Conservation (phyloP, 1,284 basidiomycete species). For the Malassezia slooffiae region DNA sequence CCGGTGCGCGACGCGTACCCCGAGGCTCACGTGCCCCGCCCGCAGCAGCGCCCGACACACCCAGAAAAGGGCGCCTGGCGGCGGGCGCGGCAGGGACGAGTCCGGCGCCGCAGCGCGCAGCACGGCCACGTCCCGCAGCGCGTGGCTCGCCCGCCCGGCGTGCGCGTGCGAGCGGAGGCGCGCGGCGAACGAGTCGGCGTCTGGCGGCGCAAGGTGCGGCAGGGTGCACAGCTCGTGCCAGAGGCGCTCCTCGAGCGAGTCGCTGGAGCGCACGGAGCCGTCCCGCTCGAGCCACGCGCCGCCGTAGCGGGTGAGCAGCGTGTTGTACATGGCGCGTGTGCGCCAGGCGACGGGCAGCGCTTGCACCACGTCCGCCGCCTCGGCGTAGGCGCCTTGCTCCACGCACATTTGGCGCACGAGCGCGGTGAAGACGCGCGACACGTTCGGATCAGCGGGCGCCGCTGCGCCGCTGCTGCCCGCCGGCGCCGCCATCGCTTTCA, state of each 20-base stretch:
- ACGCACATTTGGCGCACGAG: constrained; percentile 10
- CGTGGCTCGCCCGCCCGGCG: background rate
- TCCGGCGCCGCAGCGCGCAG: background rate
- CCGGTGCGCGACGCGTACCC: constrained; percentile 4
- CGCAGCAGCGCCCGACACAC: constrained; percentile 1
- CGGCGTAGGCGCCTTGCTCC: constrained; percentile 9
- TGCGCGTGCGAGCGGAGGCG: constrained; percentile 6
- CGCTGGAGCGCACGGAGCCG: background rate
- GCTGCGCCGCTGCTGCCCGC: background rate
- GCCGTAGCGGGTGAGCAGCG: constrained; percentile 17
- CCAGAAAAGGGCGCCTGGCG: background rate
- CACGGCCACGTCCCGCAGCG: background rate
- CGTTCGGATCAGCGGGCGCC: background rate
- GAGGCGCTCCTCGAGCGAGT: constrained; percentile 13
- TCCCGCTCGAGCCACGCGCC: constrained; percentile 2
- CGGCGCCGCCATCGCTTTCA: constrained; percentile 13
- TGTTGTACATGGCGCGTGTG: constrained; percentile 20
- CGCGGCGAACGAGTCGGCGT: background rate
- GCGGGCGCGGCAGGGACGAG: background rate
- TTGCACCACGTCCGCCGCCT: constrained; percentile 16
- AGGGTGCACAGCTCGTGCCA: constrained; percentile 16
- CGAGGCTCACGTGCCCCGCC: constrained; percentile 4
- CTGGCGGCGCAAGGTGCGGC: constrained; percentile 6
- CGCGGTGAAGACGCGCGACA: constrained; percentile 11
- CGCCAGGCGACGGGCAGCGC: constrained; percentile 15